A percentile compares a stretch with the other conserved stretches of the same genome.
These are phyloP conservation scores for Phytophthora pisi DNA, from an alignment of 352 stramenopile species.

Conservation along the genomic window DNA sequence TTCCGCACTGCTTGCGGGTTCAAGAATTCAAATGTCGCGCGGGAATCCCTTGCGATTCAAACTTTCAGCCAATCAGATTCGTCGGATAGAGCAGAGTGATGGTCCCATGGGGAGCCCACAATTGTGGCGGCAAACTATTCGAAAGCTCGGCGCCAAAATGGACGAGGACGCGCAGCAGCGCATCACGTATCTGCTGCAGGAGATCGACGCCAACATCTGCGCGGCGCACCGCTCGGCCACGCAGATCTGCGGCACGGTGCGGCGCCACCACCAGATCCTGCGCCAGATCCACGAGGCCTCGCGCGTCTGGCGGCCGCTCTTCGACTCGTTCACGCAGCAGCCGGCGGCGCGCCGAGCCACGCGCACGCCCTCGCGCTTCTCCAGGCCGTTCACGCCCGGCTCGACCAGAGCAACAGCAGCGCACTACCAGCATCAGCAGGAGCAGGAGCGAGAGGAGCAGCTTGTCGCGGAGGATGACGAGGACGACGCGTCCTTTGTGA, in stretches of 20 bases:
- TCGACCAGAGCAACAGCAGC: constrained; percentile 13
- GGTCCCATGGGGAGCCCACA: constrained; percentile 6
- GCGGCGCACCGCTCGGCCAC: constrained; percentile 77
- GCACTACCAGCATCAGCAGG: not conserved
- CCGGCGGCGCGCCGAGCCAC: constrained; percentile 44
- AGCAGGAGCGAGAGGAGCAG: constrained; percentile 22
- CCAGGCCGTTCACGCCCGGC: constrained; percentile 30
- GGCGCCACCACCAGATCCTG: constrained; percentile 78
- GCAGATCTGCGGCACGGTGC: constrained; percentile 72
- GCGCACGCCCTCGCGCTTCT: constrained; percentile 48
- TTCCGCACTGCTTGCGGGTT: constrained; percentile 30
- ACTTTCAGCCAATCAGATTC: not conserved
- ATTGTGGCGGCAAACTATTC: constrained; percentile 23
- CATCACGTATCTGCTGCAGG: constrained; percentile 84
- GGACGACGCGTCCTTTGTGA: constrained; percentile 49
- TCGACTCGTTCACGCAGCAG: constrained; percentile 70
- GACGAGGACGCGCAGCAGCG: constrained; percentile 80
- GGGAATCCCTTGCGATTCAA: constrained; percentile 1
- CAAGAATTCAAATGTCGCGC: constrained; percentile 28
- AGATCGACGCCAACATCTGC: constrained; percentile 87
- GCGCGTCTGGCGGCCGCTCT: constrained; percentile 79
- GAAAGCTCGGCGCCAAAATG: constrained; percentile 49
- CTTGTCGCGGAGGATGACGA: constrained; percentile 26
- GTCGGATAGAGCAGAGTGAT: constrained; percentile 8
- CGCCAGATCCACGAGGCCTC: constrained; percentile 75